Evolutionary conservation across 305 asterid species (phyloP), one percentile per base, ranked within the genome.

Genomic region (Fraxinus latifolia): DNA sequence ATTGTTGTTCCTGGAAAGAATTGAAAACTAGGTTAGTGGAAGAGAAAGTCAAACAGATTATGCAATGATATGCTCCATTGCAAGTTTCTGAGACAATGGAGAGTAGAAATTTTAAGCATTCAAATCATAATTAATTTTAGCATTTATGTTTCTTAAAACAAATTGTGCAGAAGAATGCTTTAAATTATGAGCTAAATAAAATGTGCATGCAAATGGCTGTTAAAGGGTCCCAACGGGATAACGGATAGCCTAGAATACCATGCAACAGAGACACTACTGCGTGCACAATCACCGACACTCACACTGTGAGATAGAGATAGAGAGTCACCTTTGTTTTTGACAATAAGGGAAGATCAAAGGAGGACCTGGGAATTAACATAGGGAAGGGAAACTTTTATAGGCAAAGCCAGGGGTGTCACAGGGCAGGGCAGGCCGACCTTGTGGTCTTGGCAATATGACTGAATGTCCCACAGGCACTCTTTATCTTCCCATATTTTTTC

Each of bases 351-450:
- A 76, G 29, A 33, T 62, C 29, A 25, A 39, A 67, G 36, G 74
- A 67, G 74, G 36, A 25, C 67, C 33, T 82, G 74, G 67, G 79
- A 34, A 33, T 72, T 55, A 37, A 8, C 4, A 39, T 31, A 42
- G 34, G 74, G 79, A 73, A 42, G 58, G 74, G 31, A 21, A 80
- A 65, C 77, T 71, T 83, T 83, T 81, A 88, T 88, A 83, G 90
- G 79, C 12, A 79, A 50, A n/a, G 44, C 53, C 15, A 67, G 74
- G n/a, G 74, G 36, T 67, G 36, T 67, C 17, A 36, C 74, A 14
- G 7, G 72, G 33, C 72, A 21, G 1, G 27, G 27, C 17, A 3
- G 3, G 34, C 17, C 36, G 34, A 67, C 74, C 74, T 12, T 0
- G 74, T 7, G 15, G 36, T 7, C 31, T 27, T 25, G 36, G 3